Evolutionary conservation across 441 rosid species (phyloP).

Genomic region (Manihot esculenta): DNA sequence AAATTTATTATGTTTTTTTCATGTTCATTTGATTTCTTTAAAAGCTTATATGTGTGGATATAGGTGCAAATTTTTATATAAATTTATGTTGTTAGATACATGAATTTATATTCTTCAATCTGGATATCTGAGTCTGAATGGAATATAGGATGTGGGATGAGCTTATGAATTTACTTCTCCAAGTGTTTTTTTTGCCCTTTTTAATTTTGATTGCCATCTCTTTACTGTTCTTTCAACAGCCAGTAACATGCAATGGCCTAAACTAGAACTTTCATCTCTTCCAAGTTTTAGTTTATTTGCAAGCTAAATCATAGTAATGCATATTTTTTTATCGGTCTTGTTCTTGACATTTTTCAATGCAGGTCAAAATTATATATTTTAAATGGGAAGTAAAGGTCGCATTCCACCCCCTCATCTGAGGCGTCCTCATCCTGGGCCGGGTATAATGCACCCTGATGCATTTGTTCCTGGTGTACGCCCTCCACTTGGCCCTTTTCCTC

Average conservation of each 20-base stretch:
- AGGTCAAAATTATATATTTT: slow-evolving; percentile 24
- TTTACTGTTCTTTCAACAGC: not conserved
- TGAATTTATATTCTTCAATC: not conserved
- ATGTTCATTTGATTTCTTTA: too few relatives aligned
- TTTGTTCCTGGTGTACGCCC: slow-evolving; percentile 54
- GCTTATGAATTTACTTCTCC: not conserved
- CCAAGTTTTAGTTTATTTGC: not conserved
- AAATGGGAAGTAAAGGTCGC: slow-evolving; percentile 85
- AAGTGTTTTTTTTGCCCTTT: not conserved
- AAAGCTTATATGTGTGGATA: too few relatives aligned
- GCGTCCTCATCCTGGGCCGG: slow-evolving; percentile 63
- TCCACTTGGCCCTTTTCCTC: slow-evolving; percentile 52
- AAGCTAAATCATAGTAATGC: not conserved
- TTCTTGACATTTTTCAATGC: slow-evolving; percentile 8
- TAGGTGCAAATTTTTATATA: not conserved
- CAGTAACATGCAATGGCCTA: not conserved
- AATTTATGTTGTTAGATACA: not conserved
- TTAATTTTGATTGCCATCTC: not conserved
- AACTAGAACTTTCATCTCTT: not conserved
- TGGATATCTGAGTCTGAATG: not conserved
- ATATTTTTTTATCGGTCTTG: not conserved
- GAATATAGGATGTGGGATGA: not conserved
- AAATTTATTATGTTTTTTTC: not conserved
- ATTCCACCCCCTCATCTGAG: slow-evolving; percentile 68
- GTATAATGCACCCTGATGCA: slow-evolving; percentile 54